Conservation (phyloP, 225 moss, liverwort and hornwort genomes). For the Anthoceros angustus region DNA sequence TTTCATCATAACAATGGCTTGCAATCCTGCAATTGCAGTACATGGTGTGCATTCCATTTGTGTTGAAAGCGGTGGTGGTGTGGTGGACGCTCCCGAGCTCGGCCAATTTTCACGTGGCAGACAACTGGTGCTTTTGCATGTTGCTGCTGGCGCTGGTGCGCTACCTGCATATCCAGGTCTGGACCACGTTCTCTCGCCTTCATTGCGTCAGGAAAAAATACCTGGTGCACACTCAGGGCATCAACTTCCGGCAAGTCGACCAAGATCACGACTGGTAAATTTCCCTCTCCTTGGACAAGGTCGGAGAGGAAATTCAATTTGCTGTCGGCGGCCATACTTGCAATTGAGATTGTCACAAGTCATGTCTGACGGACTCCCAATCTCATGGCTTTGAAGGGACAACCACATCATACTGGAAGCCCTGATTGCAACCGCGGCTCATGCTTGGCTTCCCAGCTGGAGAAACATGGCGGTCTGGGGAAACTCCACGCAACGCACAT, state of each 20-base stretch:
- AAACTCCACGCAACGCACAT: slow-evolving; percentile 4
- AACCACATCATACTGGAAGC: neutral
- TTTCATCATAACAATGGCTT: neutral
- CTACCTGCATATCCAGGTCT: neutral
- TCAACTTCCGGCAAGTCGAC: neutral
- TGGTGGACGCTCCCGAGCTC: neutral
- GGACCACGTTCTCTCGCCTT: neutral
- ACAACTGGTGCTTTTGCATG: neutral
- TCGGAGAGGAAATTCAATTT: neutral
- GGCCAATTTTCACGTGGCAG: neutral
- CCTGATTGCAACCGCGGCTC: neutral
- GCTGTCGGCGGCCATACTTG: neutral
- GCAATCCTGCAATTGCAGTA: neutral
- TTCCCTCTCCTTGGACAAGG: neutral
- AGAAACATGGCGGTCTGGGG: neutral
- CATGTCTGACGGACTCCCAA: neutral
- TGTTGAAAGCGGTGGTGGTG: neutral
- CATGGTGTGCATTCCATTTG: slow-evolving; percentile 2
- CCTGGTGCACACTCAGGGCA: neutral
- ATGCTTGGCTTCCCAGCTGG: slow-evolving; percentile 2
- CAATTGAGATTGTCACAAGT: neutral
- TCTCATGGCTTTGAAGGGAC: neutral
- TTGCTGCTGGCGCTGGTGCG: neutral
- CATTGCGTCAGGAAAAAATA: neutral
- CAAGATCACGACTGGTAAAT: neutral